Conservation (phyloP, 371 early-diverging fungal genomes). For the Encephalitozoon intestinalis region DNA sequence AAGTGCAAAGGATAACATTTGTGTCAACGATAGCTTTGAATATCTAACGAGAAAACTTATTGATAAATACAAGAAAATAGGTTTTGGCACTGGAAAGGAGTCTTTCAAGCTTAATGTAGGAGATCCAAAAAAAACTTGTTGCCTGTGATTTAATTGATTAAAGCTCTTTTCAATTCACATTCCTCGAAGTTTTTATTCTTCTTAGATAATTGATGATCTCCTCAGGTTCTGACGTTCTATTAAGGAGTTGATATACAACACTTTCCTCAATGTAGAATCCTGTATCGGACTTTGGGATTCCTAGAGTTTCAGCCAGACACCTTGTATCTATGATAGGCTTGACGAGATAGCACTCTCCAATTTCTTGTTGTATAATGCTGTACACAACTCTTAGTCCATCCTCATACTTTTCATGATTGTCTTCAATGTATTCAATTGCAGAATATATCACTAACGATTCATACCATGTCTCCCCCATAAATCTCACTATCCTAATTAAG, state of each 20-base stretch:
- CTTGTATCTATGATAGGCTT: conserved; percentile 12
- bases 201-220: conserved; percentile 17
- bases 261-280: conserved; percentile 15
- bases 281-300: background rate
- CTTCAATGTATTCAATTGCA: background rate
- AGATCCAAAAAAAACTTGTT: background rate
- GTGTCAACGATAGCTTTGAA: conserved; percentile 41
- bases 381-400: background rate
- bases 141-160: conserved; percentile 11
- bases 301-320: background rate
- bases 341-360: conserved; percentile 6
- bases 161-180: background rate
- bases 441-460: conserved; percentile 14
- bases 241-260: conserved; percentile 27
- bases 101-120: background rate
- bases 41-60: conserved; percentile 28
- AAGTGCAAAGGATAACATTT: conserved; percentile 54
- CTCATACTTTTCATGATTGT: background rate
- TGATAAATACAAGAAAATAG: conserved; percentile 14
- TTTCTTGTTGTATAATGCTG: background rate
- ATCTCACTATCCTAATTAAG: conserved; percentile 24
- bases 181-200: background rate
- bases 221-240: background rate
- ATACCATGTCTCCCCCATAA: conserved; percentile 3
- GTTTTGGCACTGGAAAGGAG: background rate